These are phyloP conservation scores for Cladosporium oxysporum DNA, from an alignment of 2,329 filamentous ascomycete species.

Conservation along the genomic window DNA sequence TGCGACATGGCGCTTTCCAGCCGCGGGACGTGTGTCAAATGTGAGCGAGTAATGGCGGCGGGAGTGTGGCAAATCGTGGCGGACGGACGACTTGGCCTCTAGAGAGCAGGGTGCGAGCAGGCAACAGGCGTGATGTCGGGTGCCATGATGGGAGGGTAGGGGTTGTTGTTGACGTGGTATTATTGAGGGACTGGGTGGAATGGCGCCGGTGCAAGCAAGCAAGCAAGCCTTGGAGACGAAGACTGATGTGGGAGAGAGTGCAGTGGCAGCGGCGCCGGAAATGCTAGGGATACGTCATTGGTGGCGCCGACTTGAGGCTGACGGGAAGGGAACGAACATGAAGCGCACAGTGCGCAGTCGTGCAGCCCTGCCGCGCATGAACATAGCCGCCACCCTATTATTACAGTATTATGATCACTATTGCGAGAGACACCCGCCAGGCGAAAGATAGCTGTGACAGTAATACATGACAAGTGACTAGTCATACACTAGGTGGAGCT, in stretches of 20 bases:
- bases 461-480: too few species aligned
- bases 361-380: neutral
- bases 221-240: neutral
- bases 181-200: neutral
- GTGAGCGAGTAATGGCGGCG: constrained; percentile 3
- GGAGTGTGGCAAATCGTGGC: constrained; percentile 2
- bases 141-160: neutral
- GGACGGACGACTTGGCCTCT: neutral
- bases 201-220: neutral
- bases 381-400: neutral
- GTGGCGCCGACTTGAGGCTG: neutral
- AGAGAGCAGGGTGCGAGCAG: neutral
- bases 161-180: neutral
- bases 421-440: neutral
- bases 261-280: neutral
- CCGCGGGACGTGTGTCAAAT: neutral
- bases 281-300: neutral
- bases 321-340: neutral
- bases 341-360: neutral
- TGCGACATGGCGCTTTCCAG: constrained; percentile 25
- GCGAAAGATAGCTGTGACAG: too few species aligned
- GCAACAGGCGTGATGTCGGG: neutral
- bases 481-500: neutral
- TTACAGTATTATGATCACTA: neutral
- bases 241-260: neutral